Evolutionary conservation across 768 basidiomycete genomes (phyloP).

Genomic region (Gyrodon lividus): DNA sequence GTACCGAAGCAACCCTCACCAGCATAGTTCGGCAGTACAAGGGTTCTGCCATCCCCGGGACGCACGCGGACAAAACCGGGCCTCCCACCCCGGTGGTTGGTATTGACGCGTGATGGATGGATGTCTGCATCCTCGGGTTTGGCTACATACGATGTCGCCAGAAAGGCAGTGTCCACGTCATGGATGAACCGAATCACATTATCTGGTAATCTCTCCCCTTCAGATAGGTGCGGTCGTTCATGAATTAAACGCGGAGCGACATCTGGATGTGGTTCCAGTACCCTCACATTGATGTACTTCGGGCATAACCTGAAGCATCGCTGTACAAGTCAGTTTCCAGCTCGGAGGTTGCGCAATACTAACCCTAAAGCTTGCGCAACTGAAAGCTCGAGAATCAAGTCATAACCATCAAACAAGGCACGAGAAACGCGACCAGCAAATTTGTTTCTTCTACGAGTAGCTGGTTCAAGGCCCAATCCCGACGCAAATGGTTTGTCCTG

Average conservation of each 20-base stretch:
- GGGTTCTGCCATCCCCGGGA: slow-evolving; percentile 51
- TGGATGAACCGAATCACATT: slow-evolving; percentile 49
- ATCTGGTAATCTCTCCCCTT: slow-evolving; percentile 45
- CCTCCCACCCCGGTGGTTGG: slow-evolving; percentile 65
- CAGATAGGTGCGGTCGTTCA: slow-evolving; percentile 30
- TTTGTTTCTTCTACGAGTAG: slow-evolving; percentile 60
- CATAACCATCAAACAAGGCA: slow-evolving; percentile 27
- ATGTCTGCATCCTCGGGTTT: slow-evolving; percentile 33
- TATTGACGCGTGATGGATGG: slow-evolving; percentile 59
- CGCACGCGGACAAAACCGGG: slow-evolving; percentile 61
- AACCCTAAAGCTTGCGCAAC: slow-evolving; percentile 63
- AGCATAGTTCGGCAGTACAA: slow-evolving; percentile 61
- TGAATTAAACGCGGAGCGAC: slow-evolving; percentile 38
- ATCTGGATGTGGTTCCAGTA: slow-evolving; percentile 40
- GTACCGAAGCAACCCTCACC: slow-evolving; percentile 30
- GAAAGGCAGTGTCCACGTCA: slow-evolving; percentile 51
- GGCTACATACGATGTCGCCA: slow-evolving; percentile 53
- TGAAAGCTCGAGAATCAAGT: slow-evolving; percentile 38
- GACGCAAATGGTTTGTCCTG: slow-evolving; percentile 40
- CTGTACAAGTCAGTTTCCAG: neutral
- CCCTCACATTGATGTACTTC: slow-evolving; percentile 59
- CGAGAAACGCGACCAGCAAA: slow-evolving; percentile 49
- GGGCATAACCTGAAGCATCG: slow-evolving; percentile 51
- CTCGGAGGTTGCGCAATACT: slow-evolving; percentile 12
- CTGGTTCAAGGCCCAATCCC: slow-evolving; percentile 59